Conservation (phyloP, 1,139 yeast genomes). For the Zygoascus hellenicus region DNA sequence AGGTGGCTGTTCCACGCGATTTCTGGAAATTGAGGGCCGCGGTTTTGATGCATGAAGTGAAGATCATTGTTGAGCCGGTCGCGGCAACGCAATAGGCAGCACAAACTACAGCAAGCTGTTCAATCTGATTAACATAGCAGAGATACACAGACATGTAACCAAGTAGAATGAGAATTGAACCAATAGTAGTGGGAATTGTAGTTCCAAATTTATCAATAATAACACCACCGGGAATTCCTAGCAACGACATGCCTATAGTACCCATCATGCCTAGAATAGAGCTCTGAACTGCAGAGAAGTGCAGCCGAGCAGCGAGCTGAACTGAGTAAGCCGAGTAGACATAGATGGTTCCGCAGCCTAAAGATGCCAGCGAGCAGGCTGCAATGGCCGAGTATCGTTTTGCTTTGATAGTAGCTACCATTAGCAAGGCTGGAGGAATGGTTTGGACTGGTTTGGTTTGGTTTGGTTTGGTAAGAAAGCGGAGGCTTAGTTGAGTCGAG, state of each 20-base stretch:
- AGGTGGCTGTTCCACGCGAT: constrained; percentile 32
- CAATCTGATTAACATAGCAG: constrained; percentile 23
- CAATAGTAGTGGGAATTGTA: constrained; percentile 38
- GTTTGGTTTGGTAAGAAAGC: neutral
- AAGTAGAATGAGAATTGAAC: constrained; percentile 23
- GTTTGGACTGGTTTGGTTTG: neutral
- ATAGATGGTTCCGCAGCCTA: constrained; percentile 54
- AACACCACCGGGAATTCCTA: constrained; percentile 53
- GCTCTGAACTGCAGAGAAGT: constrained; percentile 49
- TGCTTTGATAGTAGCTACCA: constrained; percentile 1
- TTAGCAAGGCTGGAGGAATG: constrained; percentile 1
- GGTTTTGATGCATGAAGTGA: constrained; percentile 31
- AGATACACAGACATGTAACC: constrained; percentile 27
- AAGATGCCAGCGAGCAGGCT: constrained; percentile 34
- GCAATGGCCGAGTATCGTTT: constrained; percentile 17
- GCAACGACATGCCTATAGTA: constrained; percentile 50
- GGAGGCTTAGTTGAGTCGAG: neutral
- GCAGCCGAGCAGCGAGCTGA: constrained; percentile 48
- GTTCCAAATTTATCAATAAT: constrained; percentile 52
- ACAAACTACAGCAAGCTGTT: constrained; percentile 25
- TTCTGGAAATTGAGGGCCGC: constrained; percentile 34
- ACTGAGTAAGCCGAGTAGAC: constrained; percentile 57
- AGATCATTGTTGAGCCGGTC: constrained; percentile 32
- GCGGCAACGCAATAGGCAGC: constrained; percentile 28
- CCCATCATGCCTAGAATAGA: constrained; percentile 52